These are phyloP conservation scores for Cucumis variabilis DNA, from an alignment of 331 rosid genomes.

Conservation along the genomic window DNA sequence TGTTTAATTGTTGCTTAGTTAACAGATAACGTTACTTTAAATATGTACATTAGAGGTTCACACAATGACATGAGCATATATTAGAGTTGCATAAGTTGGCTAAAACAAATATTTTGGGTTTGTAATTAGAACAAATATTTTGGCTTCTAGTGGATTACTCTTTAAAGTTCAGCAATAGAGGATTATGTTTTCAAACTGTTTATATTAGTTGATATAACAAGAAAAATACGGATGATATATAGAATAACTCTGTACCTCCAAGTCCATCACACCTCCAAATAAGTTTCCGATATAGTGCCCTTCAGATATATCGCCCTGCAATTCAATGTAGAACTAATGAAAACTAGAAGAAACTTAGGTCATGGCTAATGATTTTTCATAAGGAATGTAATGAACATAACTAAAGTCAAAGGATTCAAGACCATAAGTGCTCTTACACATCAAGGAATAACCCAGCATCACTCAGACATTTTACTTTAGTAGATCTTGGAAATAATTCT, in stretches of 20 bases:
- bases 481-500: constrained; percentile 59
- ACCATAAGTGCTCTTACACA: constrained; percentile 55
- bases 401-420: background rate
- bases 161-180: background rate
- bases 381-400: constrained; percentile 11
- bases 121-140: background rate
- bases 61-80: background rate
- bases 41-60: background rate
- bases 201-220: background rate
- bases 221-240: background rate
- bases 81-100: background rate
- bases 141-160: background rate
- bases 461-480: constrained; percentile 92
- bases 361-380: background rate
- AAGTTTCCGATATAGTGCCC: constrained; percentile 64
- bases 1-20: background rate
- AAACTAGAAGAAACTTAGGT: background rate
- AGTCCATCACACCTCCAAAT: constrained; percentile 70
- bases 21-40: background rate
- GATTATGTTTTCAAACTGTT: no score
- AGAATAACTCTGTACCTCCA: constrained; percentile 63
- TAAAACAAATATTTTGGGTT: background rate
- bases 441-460: constrained; percentile 98
- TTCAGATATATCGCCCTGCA: constrained; percentile 77
- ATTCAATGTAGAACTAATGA: constrained; percentile 36